A percentile compares a stretch with the other conserved stretches of the same genome.
Evolutionary conservation across 1,284 basidiomycete species (phyloP).

Genomic region (Cutaneotrichosporon sp.): DNA sequence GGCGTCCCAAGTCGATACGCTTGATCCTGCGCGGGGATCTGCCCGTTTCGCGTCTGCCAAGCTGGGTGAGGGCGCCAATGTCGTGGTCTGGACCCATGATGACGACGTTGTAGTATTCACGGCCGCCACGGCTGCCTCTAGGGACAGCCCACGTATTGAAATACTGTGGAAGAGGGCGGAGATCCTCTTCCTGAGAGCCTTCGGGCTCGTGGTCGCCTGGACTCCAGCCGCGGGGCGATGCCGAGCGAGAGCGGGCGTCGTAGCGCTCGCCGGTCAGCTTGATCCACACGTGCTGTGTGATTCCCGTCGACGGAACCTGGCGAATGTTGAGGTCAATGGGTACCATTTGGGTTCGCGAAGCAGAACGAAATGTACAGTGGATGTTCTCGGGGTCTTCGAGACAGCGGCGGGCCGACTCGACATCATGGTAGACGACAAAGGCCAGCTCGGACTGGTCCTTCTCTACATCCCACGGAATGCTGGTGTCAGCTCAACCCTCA

Average conservation of each 20-base stretch:
- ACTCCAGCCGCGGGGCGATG: constrained; percentile 1
- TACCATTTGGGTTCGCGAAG: constrained; percentile 1
- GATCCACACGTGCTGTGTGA: constrained; percentile 22
- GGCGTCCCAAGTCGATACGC: constrained; percentile 16
- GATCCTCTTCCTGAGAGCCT: background rate
- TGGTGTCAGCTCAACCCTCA: background rate
- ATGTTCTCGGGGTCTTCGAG: constrained; percentile 21
- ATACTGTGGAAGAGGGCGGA: background rate
- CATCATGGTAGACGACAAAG: constrained; percentile 13
- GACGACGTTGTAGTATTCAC: background rate
- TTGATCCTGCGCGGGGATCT: background rate
- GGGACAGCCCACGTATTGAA: constrained; percentile 1
- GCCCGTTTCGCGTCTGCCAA: background rate
- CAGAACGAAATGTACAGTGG: constrained; percentile 13
- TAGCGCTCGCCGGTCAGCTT: constrained; percentile 24
- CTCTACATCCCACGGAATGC: no score
- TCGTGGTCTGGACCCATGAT: background rate
- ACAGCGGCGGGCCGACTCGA: constrained; percentile 11
- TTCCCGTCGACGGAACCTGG: constrained; percentile 1
- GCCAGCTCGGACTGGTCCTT: no score
- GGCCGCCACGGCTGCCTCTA: background rate
- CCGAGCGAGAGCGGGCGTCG: constrained; percentile 20
- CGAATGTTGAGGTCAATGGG: constrained; percentile 16
- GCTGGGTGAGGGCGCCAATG: background rate
- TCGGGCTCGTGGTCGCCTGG: no score